Percentiles rank a stretch among this genome's conserved stretches.
Evolutionary conservation across 225 moss, liverwort and hornwort genomes (phyloP).

Genomic region (Physcomitrellopsis africana): DNA sequence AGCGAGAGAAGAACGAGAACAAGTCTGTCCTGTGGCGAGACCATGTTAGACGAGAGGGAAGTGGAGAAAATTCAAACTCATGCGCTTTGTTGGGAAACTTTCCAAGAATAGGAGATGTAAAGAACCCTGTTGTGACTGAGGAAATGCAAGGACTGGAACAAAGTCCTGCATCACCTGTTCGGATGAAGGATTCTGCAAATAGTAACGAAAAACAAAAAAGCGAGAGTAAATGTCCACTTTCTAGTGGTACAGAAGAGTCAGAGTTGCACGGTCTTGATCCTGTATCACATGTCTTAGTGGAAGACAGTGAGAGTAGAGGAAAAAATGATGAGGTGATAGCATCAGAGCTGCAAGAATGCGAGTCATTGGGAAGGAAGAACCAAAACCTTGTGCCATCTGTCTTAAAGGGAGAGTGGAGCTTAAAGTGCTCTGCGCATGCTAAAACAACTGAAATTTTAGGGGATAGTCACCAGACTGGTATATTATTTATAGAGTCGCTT

Average conservation of each 20-base stretch:
- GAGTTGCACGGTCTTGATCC: slow-evolving; percentile 4
- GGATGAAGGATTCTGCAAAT: slow-evolving; percentile 19
- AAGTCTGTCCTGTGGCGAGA: slow-evolving; percentile 14
- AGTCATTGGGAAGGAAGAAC: slow-evolving; percentile 7
- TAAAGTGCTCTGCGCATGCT: background rate
- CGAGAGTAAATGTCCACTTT: slow-evolving; percentile 21
- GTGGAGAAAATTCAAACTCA: slow-evolving; percentile 12
- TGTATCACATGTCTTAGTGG: slow-evolving; percentile 16
- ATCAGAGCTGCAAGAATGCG: slow-evolving; percentile 25
- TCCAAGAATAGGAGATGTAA: slow-evolving; percentile 21
- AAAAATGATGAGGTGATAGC: slow-evolving; percentile 17
- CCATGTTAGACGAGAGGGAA: background rate
- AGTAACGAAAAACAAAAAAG: slow-evolving; percentile 8
- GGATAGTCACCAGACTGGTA: background rate
- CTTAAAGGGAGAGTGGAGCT: slow-evolving; percentile 13
- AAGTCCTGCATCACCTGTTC: slow-evolving; percentile 17
- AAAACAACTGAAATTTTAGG: slow-evolving; percentile 20
- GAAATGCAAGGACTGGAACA: background rate
- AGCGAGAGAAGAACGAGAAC: slow-evolving; percentile 27
- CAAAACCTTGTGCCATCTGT: background rate
- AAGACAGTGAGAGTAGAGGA: slow-evolving; percentile 23
- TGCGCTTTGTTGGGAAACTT: slow-evolving; percentile 11
- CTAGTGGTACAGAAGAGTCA: slow-evolving; percentile 16
- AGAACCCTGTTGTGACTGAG: slow-evolving; percentile 13
- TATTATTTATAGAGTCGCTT: slow-evolving; percentile 17